Percentiles rank a stretch among this genome's conserved stretches.
Evolutionary conservation across 164 flowering plant genomes (phyloP).

Genomic region (Vitis cinerea): DNA sequence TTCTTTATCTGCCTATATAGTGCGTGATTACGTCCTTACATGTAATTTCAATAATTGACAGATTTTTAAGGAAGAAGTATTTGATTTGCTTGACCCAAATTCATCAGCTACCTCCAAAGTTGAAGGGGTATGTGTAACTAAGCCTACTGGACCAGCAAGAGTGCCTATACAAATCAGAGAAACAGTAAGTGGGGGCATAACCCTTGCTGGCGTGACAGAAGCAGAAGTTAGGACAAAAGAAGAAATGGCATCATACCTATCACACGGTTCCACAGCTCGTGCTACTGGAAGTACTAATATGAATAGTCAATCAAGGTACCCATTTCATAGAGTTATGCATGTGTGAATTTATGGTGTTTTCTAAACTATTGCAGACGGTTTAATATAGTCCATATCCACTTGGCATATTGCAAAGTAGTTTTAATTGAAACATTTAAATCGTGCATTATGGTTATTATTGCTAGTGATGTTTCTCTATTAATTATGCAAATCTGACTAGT

Average conservation of each 20-base stretch:
- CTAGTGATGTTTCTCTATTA: too few species aligned
- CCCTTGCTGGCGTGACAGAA: slow-evolving; percentile 92
- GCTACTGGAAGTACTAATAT: slow-evolving; percentile 98
- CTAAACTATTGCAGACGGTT: not conserved
- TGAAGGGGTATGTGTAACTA: slow-evolving; percentile 41
- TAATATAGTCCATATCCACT: too few species aligned
- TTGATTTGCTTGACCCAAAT: slow-evolving; percentile 71
- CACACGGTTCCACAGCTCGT: slow-evolving; percentile 79
- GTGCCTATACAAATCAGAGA: slow-evolving; percentile 95
- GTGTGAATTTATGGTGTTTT: not conserved
- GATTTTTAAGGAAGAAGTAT: slow-evolving; percentile 98
- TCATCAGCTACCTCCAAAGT: slow-evolving; percentile 26
- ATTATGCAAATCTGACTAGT: too few species aligned
- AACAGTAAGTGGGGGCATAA: slow-evolving; percentile 82
- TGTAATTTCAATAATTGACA: slow-evolving; percentile 20
- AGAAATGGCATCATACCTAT: slow-evolving; percentile 82
- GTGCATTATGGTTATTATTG: too few species aligned
- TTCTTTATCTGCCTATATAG: not conserved
- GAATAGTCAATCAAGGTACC: slow-evolving; percentile 95
- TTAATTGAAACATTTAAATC: too few species aligned
- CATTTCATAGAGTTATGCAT: not conserved
- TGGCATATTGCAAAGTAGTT: too few species aligned
- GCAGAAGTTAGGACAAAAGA: slow-evolving; percentile 80
- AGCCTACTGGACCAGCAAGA: slow-evolving; percentile 54
- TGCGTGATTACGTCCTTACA: not conserved